Evolutionary conservation across 441 rosid genomes (phyloP).

Genomic region (Bruguiera hainesii): DNA sequence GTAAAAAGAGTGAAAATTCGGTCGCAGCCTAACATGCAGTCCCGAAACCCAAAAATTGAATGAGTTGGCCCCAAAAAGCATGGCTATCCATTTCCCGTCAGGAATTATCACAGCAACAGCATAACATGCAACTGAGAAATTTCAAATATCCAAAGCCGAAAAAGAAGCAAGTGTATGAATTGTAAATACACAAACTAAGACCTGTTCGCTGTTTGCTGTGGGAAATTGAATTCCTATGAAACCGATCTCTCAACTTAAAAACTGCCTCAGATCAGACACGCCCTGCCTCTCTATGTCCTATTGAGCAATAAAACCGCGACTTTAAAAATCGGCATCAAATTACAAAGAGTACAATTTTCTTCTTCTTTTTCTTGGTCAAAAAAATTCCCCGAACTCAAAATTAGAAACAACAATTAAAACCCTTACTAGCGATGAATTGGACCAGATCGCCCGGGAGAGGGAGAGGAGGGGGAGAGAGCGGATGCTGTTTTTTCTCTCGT

Average conservation of each 20-base stretch:
- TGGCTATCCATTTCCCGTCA: neutral
- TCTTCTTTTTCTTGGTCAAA: too few relatives aligned
- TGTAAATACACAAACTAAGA: conserved; percentile 1
- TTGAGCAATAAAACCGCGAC: conserved; percentile 2
- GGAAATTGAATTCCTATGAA: conserved; percentile 18
- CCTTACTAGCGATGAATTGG: conserved; percentile 31
- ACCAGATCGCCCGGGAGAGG: conserved; percentile 38
- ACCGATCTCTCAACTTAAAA: conserved; percentile 37
- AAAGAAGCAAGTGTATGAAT: neutral
- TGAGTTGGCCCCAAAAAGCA: neutral
- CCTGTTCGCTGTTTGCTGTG: conserved; percentile 20
- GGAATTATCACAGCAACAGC: neutral
- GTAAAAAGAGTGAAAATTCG: neutral
- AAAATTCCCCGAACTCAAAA: neutral
- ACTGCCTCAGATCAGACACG: conserved; percentile 27
- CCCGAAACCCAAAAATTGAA: neutral
- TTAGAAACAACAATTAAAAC: conserved; percentile 24
- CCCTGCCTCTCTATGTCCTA: conserved; percentile 19
- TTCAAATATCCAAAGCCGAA: neutral
- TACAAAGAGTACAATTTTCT: neutral
- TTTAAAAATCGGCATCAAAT: neutral
- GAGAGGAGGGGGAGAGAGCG: conserved; percentile 5
- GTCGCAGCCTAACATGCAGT: neutral
- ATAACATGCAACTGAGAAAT: neutral
- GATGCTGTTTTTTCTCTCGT: neutral